Base-by-base conservation (phyloP, 2,329 filamentous ascomycete genomes). In the Aspergillus transmontanensis region DNA sequence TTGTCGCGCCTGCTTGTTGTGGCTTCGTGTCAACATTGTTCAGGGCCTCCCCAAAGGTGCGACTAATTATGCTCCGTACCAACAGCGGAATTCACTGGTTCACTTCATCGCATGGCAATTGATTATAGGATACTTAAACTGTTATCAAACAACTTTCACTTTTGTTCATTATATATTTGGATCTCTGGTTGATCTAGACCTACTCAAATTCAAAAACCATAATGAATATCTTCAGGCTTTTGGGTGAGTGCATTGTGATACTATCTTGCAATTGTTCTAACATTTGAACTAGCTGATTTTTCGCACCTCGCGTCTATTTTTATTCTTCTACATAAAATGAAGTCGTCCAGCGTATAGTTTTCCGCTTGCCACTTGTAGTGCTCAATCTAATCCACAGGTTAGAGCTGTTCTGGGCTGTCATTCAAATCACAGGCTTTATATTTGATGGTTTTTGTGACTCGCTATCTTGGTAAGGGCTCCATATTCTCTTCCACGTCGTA, bases 351-450 rank as follows among this genome's bases (percentile, higher is more conserved):
- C 77, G 94, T 97, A 84, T 66, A 89, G 79, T 23, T 39, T 55
- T 32, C 19, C 57, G 4, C 32, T 30, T 26, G 9, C 45, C 23
- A 45, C 32, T 6, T 26, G 26, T 23, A n/a, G 45, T 50, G 11
- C 12, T 26, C 23, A 41, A 23, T 16, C 26, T 62, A 43, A 60
- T 58, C 12, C 21, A 26, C 30, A 64, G 48, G 36, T 59, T 51
- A 97, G 94, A 97, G 94, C 84, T 97, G 94, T 78, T 90, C 94
- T 48, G 95, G 95, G 72, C 94, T 99, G 80, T 99, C 95, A 19
- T 98, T 99, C 87, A 99, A 99, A 80, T 97, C 94, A 66, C 95
- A 99, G 85, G 92, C 90, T 57, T 86, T 99, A 62, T 99, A 99
- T 81, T 84, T 98, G 70, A 83, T 97, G 51, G 95, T 99, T 73